Evolutionary conservation across 75 land plant genomes (phyloP), one percentile per base, ranked within the genome.

Genomic region (Adiantum capillusveneris): DNA sequence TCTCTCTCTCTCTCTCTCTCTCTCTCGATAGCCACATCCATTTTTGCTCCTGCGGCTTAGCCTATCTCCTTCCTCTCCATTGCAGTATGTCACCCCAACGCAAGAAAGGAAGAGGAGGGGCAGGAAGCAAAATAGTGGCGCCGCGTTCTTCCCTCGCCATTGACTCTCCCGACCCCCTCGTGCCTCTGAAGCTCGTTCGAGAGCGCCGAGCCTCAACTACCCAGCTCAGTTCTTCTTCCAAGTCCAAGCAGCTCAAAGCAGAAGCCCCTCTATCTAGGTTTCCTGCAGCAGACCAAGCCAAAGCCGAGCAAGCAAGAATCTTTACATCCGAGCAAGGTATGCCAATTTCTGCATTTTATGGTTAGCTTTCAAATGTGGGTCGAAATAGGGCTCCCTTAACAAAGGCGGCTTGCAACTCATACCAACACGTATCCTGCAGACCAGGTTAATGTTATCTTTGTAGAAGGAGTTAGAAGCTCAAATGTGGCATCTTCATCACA

Each of bases 61-160:
- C 50, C 14, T 21, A 17, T n/a, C 0, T 56, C 58, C 26, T 0
- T 22, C 28, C 36, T 56, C 36, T 12, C 56, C 56, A 53, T 59
- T 41, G 42, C 18, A 12, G 0, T 9, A 67, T 67, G 69, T 27
- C 42, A 25, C 64, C 63, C 6, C 30, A 44, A 1, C 28, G 69
- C 39, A 67, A 48, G 69, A 67, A 67, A 45, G 69, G 64, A 6
- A 22, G 69, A 49, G 69, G 69, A 18, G 69, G 64, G 25, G 69
- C 65, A 25, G 45, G 69, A 2, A 52, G 69, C 46, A 67, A 67
- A 42, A 57, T 63, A 11, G 16, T 57, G 48, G 69, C 69, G 5
- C 69, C 69, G 3, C 52, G 43, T 11, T 65, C 61, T 28, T n/a
- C 25, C 13, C 37, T 64, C 31, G 53, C 31, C 12, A 22, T 28